Conservation (phyloP, 2,329 filamentous ascomycete species). For the Ophiostoma piceae region DNA sequence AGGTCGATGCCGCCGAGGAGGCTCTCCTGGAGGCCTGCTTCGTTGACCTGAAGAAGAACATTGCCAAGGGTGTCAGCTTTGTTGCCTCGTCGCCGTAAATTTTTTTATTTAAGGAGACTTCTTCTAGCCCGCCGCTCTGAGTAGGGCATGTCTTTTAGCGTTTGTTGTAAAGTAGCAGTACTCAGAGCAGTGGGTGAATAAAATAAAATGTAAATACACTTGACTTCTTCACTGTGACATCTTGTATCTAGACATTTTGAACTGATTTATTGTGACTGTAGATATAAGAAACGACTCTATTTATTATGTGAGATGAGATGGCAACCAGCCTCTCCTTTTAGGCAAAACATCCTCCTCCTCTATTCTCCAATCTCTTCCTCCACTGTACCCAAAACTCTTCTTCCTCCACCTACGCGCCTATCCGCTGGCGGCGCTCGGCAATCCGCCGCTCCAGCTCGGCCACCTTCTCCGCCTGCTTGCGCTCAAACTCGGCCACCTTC, state of each 20-base stretch:
- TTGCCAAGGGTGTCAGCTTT: conserved; percentile 74
- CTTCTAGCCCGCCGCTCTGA: neutral
- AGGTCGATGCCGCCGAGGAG: conserved; percentile 80
- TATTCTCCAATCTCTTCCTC: neutral
- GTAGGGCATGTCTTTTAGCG: neutral
- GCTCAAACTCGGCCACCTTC: conserved; percentile 57
- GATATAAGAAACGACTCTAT: too few relatives aligned
- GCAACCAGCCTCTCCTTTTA: neutral
- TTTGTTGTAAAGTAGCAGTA: neutral
- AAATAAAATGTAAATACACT: too few relatives aligned
- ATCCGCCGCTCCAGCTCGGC: conserved; percentile 22
- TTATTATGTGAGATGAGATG: too few relatives aligned
- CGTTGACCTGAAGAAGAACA: conserved; percentile 86
- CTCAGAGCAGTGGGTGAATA: neutral
- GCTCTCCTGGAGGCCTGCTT: conserved; percentile 82
- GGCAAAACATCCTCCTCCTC: neutral
- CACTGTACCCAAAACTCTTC: neutral
- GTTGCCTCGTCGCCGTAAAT: conserved; percentile 50
- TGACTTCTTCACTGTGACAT: too few relatives aligned
- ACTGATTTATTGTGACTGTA: too few relatives aligned
- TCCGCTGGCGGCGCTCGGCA: conserved; percentile 12
- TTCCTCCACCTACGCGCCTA: neutral
- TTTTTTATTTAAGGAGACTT: too few relatives aligned
- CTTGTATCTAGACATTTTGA: too few relatives aligned
- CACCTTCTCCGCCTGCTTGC: conserved; percentile 47